phyloP scores from a whole-genome alignment of 2,329 filamentous ascomycete species.

The Fusarium sambucinum region DNA sequence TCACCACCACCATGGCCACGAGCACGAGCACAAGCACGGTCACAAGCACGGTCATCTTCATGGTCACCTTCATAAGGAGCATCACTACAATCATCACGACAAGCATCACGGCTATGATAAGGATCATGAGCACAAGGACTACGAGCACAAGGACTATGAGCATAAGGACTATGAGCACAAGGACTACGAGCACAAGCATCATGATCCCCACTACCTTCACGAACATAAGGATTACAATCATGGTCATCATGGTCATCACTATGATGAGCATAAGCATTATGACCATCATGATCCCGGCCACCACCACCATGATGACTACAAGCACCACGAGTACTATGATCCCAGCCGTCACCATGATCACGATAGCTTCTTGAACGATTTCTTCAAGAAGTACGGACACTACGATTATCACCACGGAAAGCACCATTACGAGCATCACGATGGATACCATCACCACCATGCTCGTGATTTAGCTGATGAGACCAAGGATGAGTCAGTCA shows the following conservation, averaged over 20 bases:
- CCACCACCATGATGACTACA: background rate
- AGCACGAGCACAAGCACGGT: slow-evolving; percentile 3
- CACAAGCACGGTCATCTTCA: slow-evolving; percentile 6
- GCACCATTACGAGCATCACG: slow-evolving; percentile 14
- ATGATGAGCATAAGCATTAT: slow-evolving; percentile 1
- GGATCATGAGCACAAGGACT: slow-evolving; percentile 1
- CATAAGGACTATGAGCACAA: slow-evolving; percentile 1
- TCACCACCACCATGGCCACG: slow-evolving; percentile 2
- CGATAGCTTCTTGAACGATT: background rate
- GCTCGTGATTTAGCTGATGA: background rate
- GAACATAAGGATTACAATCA: slow-evolving; percentile 5
- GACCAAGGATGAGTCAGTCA: background rate
- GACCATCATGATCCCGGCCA: slow-evolving; percentile 2
- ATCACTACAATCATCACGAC: slow-evolving; percentile 7
- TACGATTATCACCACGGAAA: slow-evolving; percentile 3
- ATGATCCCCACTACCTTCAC: background rate
- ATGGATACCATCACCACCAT: slow-evolving; percentile 9
- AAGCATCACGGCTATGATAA: slow-evolving; percentile 7
- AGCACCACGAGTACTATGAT: slow-evolving; percentile 4
- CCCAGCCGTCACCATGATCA: slow-evolving; percentile 4
- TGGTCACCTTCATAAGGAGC: slow-evolving; percentile 4
- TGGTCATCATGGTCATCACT: background rate
- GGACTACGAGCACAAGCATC: background rate
- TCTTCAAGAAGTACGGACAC: slow-evolving; percentile 5
- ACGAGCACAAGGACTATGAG: background rate